These are phyloP conservation scores for Podospora bellae-mahoneyi DNA, from an alignment of 495 filamentous ascomycete genomes.

Conservation along the genomic window DNA sequence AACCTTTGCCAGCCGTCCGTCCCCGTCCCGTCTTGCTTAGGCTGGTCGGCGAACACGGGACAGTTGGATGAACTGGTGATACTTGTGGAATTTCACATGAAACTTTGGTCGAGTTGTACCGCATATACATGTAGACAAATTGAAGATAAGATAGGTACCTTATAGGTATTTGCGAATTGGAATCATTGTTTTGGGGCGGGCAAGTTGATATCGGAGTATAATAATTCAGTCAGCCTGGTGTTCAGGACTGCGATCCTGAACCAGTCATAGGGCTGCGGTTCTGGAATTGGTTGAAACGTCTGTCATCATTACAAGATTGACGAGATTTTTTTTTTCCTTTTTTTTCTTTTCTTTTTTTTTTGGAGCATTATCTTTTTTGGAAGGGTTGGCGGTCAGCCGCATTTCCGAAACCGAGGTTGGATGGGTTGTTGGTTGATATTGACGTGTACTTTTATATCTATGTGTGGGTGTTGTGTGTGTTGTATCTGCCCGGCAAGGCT, in stretches of 20 bases:
- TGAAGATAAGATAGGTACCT: not conserved
- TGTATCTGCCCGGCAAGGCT: not conserved
- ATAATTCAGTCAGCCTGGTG: constrained; percentile 7
- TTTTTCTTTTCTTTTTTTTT: not conserved
- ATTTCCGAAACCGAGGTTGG: not conserved
- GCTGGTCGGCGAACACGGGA: not conserved
- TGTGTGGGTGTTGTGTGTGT: no score
- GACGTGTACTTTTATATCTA: not conserved
- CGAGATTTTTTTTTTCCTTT: not conserved
- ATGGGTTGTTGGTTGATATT: not conserved
- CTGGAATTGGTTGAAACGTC: not conserved
- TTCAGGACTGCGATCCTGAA: constrained; percentile 7
- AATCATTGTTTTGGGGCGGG: not conserved
- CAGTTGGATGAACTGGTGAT: not conserved
- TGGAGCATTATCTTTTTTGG: not conserved
- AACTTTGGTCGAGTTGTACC: not conserved
- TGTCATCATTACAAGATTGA: constrained; percentile 1
- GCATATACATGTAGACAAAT: not conserved
- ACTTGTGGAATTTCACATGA: not conserved
- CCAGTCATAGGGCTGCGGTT: not conserved
- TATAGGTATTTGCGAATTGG: not conserved
- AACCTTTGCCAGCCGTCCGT: not conserved
- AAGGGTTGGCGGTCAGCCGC: not conserved
- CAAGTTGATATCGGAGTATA: no score
- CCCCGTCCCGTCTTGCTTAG: not conserved